Evolutionary conservation across 495 filamentous ascomycete species (phyloP).

Genomic region (Daldinia vernicosa): DNA sequence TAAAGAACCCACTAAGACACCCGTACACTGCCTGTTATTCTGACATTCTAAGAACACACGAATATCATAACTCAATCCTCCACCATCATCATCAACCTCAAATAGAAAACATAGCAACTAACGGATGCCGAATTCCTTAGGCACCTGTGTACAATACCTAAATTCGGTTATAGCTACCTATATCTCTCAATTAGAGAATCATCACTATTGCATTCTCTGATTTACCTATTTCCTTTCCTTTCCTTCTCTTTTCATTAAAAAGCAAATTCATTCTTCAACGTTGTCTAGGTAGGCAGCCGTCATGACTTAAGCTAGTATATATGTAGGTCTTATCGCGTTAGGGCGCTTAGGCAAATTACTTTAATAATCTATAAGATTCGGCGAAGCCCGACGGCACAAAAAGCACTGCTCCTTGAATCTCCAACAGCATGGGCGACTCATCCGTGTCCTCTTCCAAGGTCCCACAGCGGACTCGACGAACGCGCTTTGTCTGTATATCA

Average conservation of each 20-base stretch:
- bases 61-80: not conserved
- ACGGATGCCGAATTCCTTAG: not conserved
- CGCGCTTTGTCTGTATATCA: conserved; percentile 74
- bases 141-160: not conserved
- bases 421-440: conserved; percentile 19
- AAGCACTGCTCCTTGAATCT: conserved; percentile 1
- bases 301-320: not conserved
- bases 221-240: not conserved
- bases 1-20: not conserved
- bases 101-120: not conserved
- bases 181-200: not conserved
- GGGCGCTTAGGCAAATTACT: not conserved
- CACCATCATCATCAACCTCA: conserved; percentile 6
- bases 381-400: conserved; percentile 1
- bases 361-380: not conserved
- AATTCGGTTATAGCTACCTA: not conserved
- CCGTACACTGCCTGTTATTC: not conserved
- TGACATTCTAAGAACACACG: not conserved
- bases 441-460: conserved; percentile 6
- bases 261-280: not conserved
- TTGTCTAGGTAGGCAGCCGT: not conserved
- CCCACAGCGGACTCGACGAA: conserved; percentile 44
- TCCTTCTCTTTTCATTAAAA: not conserved
- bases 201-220: not conserved
- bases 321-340: not conserved